A percentile compares a stretch with the other conserved stretches of the same genome.
These are phyloP conservation scores for Takakia lepidozioides DNA, from an alignment of 225 moss, liverwort and hornwort genomes.

Conservation along the genomic window DNA sequence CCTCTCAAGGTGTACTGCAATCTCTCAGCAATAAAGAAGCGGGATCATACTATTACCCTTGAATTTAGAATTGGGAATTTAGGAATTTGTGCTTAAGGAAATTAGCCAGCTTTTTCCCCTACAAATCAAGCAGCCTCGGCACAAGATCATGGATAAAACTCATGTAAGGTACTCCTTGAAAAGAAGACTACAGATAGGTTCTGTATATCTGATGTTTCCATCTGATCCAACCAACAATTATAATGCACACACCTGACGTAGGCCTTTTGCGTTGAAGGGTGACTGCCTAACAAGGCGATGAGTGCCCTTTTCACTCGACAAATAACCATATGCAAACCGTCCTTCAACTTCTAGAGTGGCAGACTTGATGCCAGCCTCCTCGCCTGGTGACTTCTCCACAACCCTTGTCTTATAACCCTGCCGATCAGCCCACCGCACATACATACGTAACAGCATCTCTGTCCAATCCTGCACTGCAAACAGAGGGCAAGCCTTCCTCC, in stretches of 20 bases:
- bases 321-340: conserved; percentile 83
- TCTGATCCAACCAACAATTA: too few relatives aligned
- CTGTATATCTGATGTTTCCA: too few relatives aligned
- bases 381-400: conserved; percentile 76
- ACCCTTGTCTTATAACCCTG: conserved; percentile 62
- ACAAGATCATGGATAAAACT: too few relatives aligned
- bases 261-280: conserved; percentile 90
- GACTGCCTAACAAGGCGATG: conserved; percentile 97
- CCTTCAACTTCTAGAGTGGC: conserved; percentile 84
- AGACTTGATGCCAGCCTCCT: conserved; percentile 98
- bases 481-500: conserved; percentile 17
- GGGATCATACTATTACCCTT: too few relatives aligned
- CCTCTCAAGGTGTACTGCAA: neutral
- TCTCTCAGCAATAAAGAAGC: too few relatives aligned
- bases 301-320: conserved; percentile 90
- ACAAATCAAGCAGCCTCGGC: too few relatives aligned
- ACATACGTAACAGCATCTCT: conserved; percentile 88
- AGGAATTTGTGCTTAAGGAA: too few relatives aligned
- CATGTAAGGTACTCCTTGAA: too few relatives aligned
- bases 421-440: conserved; percentile 84
- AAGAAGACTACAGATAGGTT: too few relatives aligned
- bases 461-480: conserved; percentile 82
- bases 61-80: too few relatives aligned
- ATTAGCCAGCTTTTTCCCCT: too few relatives aligned
- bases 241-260: conserved; percentile 60